Conservation (phyloP, 2,329 filamentous ascomycete species). For the Microascus cirrosus region DNA sequence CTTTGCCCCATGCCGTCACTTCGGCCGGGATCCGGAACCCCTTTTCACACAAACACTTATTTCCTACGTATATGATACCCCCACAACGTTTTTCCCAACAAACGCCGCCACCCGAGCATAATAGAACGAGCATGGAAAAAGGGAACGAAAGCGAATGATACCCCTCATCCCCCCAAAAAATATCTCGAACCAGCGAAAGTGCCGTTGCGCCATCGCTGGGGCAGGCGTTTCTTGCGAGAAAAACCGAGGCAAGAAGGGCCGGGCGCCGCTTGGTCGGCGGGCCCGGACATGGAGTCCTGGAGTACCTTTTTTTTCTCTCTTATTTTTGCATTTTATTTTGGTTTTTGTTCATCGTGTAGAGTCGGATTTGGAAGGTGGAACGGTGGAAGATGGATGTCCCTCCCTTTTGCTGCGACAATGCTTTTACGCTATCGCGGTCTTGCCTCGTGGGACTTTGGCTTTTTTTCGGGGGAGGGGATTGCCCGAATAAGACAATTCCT, state of each 20-base stretch:
- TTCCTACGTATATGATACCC: not conserved
- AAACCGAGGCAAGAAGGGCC: constrained; percentile 24
- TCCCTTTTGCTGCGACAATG: constrained; percentile 32
- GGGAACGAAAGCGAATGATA: constrained; percentile 21
- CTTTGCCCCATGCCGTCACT: not conserved
- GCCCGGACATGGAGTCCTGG: not conserved
- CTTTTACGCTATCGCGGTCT: constrained; percentile 39
- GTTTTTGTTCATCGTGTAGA: not conserved
- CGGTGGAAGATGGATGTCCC: not conserved
- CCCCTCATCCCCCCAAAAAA: constrained; percentile 18
- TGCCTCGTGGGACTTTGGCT: constrained; percentile 33
- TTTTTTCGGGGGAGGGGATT: constrained; percentile 4
- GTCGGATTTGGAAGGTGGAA: not conserved
- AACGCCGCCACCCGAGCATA: not conserved
- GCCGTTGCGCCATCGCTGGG: constrained; percentile 45
- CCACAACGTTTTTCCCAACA: not conserved
- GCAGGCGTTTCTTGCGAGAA: constrained; percentile 32
- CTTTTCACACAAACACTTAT: not conserved
- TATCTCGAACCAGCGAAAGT: constrained; percentile 39
- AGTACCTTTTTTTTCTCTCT: not conserved
- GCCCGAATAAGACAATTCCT: not conserved
- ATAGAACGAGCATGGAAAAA: not conserved
- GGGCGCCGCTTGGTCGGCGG: constrained; percentile 4
- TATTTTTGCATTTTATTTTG: not conserved
- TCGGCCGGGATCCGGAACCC: not conserved